Evolutionary conservation across 345 rosid species (phyloP).

Genomic region (Acer saccharum): DNA sequence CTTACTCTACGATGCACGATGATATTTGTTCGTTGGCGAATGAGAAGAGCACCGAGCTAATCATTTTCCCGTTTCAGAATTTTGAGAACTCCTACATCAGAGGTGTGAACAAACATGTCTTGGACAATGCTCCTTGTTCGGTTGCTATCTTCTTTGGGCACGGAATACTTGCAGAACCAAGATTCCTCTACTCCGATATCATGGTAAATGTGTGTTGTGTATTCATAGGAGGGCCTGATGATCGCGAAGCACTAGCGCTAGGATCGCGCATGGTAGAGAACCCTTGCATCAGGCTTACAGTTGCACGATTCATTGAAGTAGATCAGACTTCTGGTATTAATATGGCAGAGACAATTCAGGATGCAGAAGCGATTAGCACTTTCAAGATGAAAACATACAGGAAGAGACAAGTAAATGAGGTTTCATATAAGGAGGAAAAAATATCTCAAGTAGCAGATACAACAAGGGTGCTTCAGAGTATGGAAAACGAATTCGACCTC

Average conservation of each 20-base stretch:
- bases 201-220: not conserved
- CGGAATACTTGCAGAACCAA: not conserved
- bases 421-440: not conserved
- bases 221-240: not conserved
- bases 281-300: not conserved
- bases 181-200: not conserved
- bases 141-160: not conserved
- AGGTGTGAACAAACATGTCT: not conserved
- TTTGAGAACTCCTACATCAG: not conserved
- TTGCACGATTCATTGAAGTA: not conserved
- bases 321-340: not conserved
- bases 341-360: not conserved
- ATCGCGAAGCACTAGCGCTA: not conserved
- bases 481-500: not conserved
- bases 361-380: not conserved
- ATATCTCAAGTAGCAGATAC: not conserved
- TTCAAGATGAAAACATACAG: not conserved
- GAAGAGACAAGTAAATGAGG: not conserved
- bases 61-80: not conserved
- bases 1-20: not conserved
- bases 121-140: slow-evolving; percentile 3
- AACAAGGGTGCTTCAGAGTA: not conserved
- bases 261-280: not conserved
- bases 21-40: not conserved
- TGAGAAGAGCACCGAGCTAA: not conserved